Conservation (phyloP, 2,329 filamentous ascomycete genomes). For the Teratosphaeria zuluensis region DNA sequence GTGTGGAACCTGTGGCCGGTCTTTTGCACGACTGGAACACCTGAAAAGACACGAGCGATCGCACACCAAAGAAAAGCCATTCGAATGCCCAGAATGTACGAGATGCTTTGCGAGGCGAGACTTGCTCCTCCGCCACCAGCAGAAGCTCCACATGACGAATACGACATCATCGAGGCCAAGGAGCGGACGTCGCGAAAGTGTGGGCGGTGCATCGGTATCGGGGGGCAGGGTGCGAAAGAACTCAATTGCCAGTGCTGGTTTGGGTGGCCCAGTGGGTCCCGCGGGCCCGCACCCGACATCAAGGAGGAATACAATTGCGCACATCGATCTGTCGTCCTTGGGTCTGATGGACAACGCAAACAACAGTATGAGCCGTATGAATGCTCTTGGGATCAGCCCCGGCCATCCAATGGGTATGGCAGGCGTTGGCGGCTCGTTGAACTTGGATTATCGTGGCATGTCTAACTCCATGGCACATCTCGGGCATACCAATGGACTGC, state of each 20-base stretch:
- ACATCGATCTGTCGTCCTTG: conserved; percentile 70
- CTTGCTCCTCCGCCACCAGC: conserved; percentile 85
- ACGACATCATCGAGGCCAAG: conserved; percentile 79
- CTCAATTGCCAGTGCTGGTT: conserved; percentile 60
- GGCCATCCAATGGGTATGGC: conserved; percentile 40
- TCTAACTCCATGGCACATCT: conserved; percentile 53
- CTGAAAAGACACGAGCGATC: conserved; percentile 94
- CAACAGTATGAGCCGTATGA: conserved; percentile 18
- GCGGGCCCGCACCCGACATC: conserved; percentile 60
- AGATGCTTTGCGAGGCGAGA: conserved; percentile 92
- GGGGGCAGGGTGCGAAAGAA: conserved; percentile 78
- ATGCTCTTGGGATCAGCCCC: conserved; percentile 15
- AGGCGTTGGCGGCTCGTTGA: conserved; percentile 48
- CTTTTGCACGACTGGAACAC: conserved; percentile 90
- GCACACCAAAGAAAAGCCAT: conserved; percentile 98
- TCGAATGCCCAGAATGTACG: conserved; percentile 89
- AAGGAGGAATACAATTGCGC: conserved; percentile 90
- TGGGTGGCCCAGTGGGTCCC: conserved; percentile 38
- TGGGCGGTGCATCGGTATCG: conserved; percentile 57
- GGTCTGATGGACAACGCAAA: conserved; percentile 33
- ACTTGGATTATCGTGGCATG: conserved; percentile 63
- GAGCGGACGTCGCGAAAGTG: conserved; percentile 77
- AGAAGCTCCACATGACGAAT: conserved; percentile 92
- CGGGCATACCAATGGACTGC: conserved; percentile 56
- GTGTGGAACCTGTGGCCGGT: conserved; percentile 81